These are phyloP conservation scores for Diaporthe destruens DNA, from an alignment of 2,329 filamentous ascomycete species.

Conservation along the genomic window DNA sequence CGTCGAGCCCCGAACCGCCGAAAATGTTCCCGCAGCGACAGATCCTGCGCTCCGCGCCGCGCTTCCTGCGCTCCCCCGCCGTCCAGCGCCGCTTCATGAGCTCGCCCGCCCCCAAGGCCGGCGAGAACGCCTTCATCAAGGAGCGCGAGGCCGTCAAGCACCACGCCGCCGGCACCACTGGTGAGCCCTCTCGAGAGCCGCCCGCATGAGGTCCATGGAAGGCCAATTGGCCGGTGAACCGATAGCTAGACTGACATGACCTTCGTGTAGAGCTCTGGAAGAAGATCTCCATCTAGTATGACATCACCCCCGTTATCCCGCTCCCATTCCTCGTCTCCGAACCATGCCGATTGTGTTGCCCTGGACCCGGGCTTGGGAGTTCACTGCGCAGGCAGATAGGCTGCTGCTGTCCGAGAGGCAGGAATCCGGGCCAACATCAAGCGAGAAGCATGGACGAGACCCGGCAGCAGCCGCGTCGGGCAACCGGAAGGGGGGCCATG, in stretches of 20 bases:
- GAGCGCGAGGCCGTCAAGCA: slow-evolving; percentile 92
- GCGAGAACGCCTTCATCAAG: slow-evolving; percentile 92
- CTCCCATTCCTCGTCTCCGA: background rate
- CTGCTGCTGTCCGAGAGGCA: background rate
- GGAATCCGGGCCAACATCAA: background rate
- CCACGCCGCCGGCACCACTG: slow-evolving; percentile 86
- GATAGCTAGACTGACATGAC: slow-evolving; percentile 50
- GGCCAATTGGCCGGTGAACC: background rate
- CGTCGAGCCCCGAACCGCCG: slow-evolving; percentile 15
- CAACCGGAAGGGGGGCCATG: background rate
- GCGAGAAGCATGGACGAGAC: background rate
- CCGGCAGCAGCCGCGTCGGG: background rate
- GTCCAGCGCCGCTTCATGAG: slow-evolving; percentile 80
- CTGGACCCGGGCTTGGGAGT: background rate
- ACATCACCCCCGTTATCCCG: slow-evolving; percentile 45
- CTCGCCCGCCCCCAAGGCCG: slow-evolving; percentile 60
- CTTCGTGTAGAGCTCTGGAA: slow-evolving; percentile 83
- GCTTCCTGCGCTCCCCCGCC: slow-evolving; percentile 69
- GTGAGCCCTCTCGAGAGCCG: slow-evolving; percentile 65
- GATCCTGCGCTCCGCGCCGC: slow-evolving; percentile 72
- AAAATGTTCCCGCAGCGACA: slow-evolving; percentile 75
- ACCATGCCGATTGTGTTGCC: slow-evolving; percentile 1
- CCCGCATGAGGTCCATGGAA: background rate
- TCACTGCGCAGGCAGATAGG: background rate
- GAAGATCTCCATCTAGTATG: slow-evolving; percentile 97